phyloP scores from a whole-genome alignment of 345 rosid genomes.

The Microcos paniculata region DNA sequence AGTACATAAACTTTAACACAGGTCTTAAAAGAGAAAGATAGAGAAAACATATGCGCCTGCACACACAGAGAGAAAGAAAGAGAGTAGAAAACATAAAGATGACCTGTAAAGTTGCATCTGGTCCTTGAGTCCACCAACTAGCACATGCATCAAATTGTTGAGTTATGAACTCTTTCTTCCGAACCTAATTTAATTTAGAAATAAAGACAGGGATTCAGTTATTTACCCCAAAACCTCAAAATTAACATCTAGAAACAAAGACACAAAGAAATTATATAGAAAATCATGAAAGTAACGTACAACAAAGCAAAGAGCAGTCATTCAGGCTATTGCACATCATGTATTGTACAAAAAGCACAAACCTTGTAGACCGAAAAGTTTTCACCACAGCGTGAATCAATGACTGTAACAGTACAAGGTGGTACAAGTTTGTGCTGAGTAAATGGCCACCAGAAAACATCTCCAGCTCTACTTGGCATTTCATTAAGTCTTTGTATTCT shows the following conservation, averaged over 20 bases:
- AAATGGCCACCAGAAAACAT: constrained; percentile 96
- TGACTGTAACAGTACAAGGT: constrained; percentile 64
- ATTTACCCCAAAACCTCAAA: neutral
- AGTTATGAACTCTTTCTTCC: constrained; percentile 40
- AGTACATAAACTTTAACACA: no score
- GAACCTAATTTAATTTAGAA: constrained; percentile 34
- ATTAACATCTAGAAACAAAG: neutral
- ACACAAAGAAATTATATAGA: neutral
- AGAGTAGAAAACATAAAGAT: constrained; percentile 25
- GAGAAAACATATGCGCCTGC: neutral
- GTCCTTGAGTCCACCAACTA: constrained; percentile 99
- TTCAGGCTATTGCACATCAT: neutral
- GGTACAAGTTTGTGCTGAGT: constrained; percentile 87
- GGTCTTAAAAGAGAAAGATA: neutral
- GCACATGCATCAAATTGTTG: constrained; percentile 98
- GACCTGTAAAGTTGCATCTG: constrained; percentile 91
- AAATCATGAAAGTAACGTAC: neutral
- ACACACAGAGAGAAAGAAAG: neutral
- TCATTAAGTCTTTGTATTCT: constrained; percentile 57
- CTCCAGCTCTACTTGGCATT: constrained; percentile 72
- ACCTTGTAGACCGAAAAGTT: constrained; percentile 86
- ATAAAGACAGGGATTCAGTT: constrained; percentile 1
- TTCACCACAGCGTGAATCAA: constrained; percentile 96
- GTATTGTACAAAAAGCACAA: constrained; percentile 7
- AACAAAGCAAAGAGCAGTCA: constrained; percentile 3